Conservation (phyloP, 306 rosid species). For the Elaeagnus macrophylla region DNA sequence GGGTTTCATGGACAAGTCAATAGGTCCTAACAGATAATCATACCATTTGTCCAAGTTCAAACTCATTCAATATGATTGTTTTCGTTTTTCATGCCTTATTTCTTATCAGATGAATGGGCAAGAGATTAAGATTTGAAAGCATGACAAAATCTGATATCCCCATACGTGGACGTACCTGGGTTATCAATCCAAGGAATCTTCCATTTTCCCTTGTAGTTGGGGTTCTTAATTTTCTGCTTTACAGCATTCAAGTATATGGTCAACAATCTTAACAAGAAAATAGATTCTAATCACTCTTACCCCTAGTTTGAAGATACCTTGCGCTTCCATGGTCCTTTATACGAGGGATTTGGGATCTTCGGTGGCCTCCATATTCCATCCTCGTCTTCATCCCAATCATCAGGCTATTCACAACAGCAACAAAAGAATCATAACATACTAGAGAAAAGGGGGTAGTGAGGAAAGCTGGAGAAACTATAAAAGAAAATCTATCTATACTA, state of each 20-base stretch:
- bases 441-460: neutral
- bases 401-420: constrained; percentile 47
- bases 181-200: constrained; percentile 80
- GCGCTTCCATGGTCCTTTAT: constrained; percentile 86
- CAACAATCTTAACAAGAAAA: constrained; percentile 13
- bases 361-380: constrained; percentile 75
- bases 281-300: constrained; percentile 12
- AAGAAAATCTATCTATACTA: too few relatives aligned
- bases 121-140: too few relatives aligned
- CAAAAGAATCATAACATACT: neutral
- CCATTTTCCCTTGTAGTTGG: constrained; percentile 92
- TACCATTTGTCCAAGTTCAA: too few relatives aligned
- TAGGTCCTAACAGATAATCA: too few relatives aligned
- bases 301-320: constrained; percentile 45
- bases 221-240: constrained; percentile 77
- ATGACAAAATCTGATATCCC: neutral
- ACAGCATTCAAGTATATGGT: constrained; percentile 17
- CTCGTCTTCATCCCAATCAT: constrained; percentile 78
- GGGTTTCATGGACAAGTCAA: too few relatives aligned
- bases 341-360: constrained; percentile 80
- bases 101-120: too few relatives aligned
- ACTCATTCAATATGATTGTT: too few relatives aligned
- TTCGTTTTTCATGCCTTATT: too few relatives aligned
- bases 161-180: constrained; percentile 47
- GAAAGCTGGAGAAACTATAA: too few relatives aligned